phyloP scores from a whole-genome alignment of 2,329 filamentous ascomycete species.

The Chaetomiaceae sp. region DNA sequence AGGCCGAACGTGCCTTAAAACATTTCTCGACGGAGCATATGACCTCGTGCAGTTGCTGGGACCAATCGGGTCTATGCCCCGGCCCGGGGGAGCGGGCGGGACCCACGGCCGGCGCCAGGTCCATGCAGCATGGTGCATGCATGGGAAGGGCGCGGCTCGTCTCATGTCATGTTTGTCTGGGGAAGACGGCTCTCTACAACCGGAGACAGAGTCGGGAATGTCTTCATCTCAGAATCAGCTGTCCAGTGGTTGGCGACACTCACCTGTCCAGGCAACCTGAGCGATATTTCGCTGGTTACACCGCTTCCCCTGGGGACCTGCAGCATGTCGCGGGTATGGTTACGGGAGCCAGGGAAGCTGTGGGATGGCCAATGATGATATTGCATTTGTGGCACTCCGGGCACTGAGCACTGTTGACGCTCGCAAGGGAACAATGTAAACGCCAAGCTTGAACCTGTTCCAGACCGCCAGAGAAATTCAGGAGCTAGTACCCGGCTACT shows the following conservation, averaged over 20 bases:
- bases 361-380: too few species aligned
- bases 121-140: neutral
- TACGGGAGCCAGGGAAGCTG: neutral
- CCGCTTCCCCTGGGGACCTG: neutral
- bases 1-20: neutral
- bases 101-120: neutral
- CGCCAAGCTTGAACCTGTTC: neutral
- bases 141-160: neutral
- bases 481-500: neutral
- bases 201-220: too few species aligned
- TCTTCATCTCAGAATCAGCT: too few species aligned
- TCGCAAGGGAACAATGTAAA: too few species aligned
- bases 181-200: neutral
- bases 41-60: constrained; percentile 8
- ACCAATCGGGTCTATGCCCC: constrained; percentile 15
- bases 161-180: neutral
- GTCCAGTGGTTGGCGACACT: too few species aligned
- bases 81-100: neutral
- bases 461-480: neutral
- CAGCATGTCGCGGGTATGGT: neutral
- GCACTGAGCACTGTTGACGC: too few species aligned
- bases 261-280: too few species aligned
- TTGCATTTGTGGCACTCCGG: too few species aligned
- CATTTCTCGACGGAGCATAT: constrained; percentile 7
- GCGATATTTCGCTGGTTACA: neutral